These are phyloP conservation scores for Aspergillus felis DNA, from an alignment of 2,329 filamentous ascomycete species.

Conservation along the genomic window DNA sequence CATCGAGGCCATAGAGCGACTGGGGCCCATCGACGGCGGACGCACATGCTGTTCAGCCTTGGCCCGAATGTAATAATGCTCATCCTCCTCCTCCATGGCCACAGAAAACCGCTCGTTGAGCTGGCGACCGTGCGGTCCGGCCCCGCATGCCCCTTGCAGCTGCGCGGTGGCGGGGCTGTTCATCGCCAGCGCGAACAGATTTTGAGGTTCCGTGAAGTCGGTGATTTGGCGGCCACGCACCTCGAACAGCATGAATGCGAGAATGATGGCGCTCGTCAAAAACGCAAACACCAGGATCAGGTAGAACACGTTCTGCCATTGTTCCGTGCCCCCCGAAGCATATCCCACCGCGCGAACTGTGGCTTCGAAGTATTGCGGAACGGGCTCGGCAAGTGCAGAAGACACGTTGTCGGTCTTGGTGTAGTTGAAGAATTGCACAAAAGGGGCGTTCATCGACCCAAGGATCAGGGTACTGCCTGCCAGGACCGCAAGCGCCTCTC, in stretches of 20 bases:
- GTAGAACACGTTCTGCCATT: constrained; percentile 66
- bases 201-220: constrained; percentile 74
- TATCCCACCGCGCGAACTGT: constrained; percentile 64
- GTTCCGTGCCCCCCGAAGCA: constrained; percentile 58
- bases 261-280: constrained; percentile 61
- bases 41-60: constrained; percentile 22
- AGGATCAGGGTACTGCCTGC: constrained; percentile 63
- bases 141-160: constrained; percentile 55
- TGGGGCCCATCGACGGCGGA: background rate
- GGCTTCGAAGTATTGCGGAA: constrained; percentile 60
- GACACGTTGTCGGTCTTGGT: constrained; percentile 21
- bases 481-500: constrained; percentile 69
- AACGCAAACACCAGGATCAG: constrained; percentile 63
- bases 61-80: constrained; percentile 50
- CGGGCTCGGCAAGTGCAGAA: constrained; percentile 39
- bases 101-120: constrained; percentile 46
- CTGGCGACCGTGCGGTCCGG: constrained; percentile 50
- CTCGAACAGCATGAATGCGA: constrained; percentile 59
- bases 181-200: constrained; percentile 67
- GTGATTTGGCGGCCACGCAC: constrained; percentile 60
- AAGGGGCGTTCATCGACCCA: constrained; percentile 57
- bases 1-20: constrained; percentile 9
- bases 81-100: constrained; percentile 44
- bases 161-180: constrained; percentile 56
- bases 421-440: constrained; percentile 55